A percentile compares a stretch with the other conserved stretches of the same genome.
These are phyloP conservation scores for Gypsophila paniculata DNA, from an alignment of 179 eudicot genomes.

Conservation along the genomic window DNA sequence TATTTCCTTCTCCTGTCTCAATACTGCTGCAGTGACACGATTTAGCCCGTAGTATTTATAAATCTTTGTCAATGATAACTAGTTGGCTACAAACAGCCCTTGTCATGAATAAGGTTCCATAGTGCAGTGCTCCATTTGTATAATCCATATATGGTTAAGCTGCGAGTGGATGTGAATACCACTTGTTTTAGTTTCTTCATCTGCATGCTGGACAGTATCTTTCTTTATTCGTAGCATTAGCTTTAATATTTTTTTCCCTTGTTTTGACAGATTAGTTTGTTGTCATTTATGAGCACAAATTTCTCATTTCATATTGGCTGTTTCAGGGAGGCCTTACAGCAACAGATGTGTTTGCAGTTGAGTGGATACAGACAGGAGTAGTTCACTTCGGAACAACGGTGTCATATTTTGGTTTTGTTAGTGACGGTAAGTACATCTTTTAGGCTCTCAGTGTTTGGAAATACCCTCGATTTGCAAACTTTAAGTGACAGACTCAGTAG, in stretches of 20 bases:
- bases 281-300: background rate
- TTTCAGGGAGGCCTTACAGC: conserved; percentile 96
- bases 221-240: background rate
- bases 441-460: conserved; percentile 7
- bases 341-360: conserved; percentile 93
- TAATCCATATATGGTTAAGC: background rate
- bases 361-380: conserved; percentile 85
- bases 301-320: conserved; percentile 24
- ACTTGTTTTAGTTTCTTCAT: background rate
- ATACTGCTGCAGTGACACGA: background rate
- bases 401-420: conserved; percentile 87
- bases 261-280: conserved; percentile 1
- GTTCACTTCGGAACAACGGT: conserved; percentile 92
- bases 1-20: background rate
- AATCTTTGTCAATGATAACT: background rate
- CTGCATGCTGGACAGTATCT: background rate
- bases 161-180: background rate
- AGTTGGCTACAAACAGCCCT: background rate
- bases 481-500: background rate
- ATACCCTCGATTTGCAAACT: conserved; percentile 6
- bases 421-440: conserved; percentile 64
- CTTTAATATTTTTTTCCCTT: background rate
- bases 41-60: background rate
- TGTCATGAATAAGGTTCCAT: background rate
- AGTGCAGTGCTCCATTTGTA: conserved; percentile 7